Percentiles rank a stretch among this genome's conserved stretches.
Conservation (phyloP, 2,329 filamentous ascomycete genomes). For the Neocatenulostroma microsporum region DNA sequence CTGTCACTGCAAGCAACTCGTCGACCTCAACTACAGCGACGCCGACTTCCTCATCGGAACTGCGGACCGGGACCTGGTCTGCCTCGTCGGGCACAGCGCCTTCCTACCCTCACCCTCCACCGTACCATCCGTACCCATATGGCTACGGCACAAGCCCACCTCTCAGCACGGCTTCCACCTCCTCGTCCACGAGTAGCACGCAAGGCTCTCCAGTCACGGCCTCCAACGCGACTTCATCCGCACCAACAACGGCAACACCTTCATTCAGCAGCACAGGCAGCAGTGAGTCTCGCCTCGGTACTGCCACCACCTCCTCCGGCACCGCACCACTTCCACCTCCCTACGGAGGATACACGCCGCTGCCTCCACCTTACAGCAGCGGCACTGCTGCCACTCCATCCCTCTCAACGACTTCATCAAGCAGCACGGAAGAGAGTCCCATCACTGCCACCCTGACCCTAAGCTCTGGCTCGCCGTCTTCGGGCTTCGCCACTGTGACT, state of each 20-base stretch:
- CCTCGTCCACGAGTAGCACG: background rate
- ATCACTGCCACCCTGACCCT: background rate
- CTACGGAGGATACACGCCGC: slow-evolving; percentile 2
- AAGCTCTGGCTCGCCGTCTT: slow-evolving; percentile 1
- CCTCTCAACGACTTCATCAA: too few species aligned
- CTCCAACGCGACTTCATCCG: slow-evolving; percentile 5
- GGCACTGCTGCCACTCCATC: background rate
- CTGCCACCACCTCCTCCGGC: background rate
- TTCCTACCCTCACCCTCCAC: too few species aligned
- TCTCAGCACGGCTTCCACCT: too few species aligned
- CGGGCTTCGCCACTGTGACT: slow-evolving; percentile 9
- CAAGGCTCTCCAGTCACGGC: slow-evolving; percentile 11
- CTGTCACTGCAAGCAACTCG: background rate
- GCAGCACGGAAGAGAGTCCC: background rate
- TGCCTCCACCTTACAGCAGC: slow-evolving; percentile 2
- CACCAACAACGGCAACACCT: background rate
- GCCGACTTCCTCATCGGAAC: too few species aligned
- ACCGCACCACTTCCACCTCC: background rate
- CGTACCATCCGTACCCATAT: too few species aligned
- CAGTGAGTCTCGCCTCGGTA: background rate
- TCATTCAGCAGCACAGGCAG: background rate
- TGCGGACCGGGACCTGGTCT: too few species aligned
- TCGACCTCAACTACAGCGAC: background rate
- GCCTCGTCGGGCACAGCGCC: too few species aligned
- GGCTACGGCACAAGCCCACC: too few species aligned